Evolutionary conservation across 768 basidiomycete genomes (phyloP), one percentile per base, ranked within the genome.

Genomic region (Strobilomyces dryophilus): DNA sequence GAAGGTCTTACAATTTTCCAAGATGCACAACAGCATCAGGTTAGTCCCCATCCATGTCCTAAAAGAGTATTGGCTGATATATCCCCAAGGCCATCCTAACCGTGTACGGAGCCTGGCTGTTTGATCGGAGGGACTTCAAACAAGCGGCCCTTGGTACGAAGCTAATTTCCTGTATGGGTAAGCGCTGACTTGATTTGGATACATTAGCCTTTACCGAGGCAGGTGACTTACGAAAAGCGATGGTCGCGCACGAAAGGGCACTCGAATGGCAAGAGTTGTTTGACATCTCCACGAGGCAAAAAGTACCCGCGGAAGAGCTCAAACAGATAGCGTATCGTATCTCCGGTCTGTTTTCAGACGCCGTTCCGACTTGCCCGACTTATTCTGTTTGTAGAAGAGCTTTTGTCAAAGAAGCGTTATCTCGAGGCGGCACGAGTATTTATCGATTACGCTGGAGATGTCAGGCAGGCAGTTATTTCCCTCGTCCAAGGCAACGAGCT

Each of bases 181-280:
- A 35, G 46, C 20, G 37, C 42, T 55, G 36, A 64, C 58, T 43
- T 20, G 12, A 37, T 44, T 8, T 12, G 49, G 49, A 26, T 40
- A 41, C 54, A 52, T 51, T 58, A 91, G 95, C 85, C 0, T 97
- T 94, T 71, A 68, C 80, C 0, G 80, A 91, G 57, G 91, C 89
- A 8, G 67, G 71, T 5, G 75, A 81, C 49, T 70, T 74, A 1
- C 65, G 75, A 5, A 93, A 92, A 55, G 92, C 95, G 1, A 84
- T 99, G 80, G 76, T 87, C 9, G 85, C 95, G 0, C 84, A 94
- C 61, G 95, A 98, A 68, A 87, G 85, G 51, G 88, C 89, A 0
- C 73, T 92, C 31, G 82, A 88, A 49, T 99, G 95, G 95, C 85
- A 88, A 62, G 92, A 95, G 58, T 74, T 97, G 0, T 98, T 99